These are phyloP conservation scores for Nicotiana sylvestris DNA, from an alignment of 257 asterid genomes.

Conservation along the genomic window DNA sequence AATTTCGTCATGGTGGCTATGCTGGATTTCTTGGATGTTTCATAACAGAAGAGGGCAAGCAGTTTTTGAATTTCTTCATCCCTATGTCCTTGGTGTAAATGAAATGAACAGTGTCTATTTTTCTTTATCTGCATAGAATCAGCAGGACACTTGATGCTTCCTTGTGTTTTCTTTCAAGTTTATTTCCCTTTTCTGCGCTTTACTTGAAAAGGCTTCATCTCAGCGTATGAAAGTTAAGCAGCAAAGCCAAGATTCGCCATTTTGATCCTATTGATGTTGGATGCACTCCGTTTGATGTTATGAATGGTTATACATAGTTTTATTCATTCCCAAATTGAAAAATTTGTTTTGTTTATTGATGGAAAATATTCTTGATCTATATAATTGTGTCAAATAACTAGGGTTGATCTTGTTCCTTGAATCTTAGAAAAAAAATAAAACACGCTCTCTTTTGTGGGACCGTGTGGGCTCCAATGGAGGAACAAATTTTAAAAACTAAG, in stretches of 20 bases:
- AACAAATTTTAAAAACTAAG: too few relatives aligned
- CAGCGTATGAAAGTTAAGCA: too few relatives aligned
- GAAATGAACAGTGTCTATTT: background rate
- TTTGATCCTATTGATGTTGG: too few relatives aligned
- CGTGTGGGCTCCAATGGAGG: too few relatives aligned
- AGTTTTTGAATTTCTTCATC: background rate
- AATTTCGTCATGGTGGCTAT: background rate
- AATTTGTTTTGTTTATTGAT: background rate
- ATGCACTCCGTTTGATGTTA: too few relatives aligned
- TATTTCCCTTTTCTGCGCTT: too few relatives aligned
- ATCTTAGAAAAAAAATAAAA: too few relatives aligned
- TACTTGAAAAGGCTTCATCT: too few relatives aligned
- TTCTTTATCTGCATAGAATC: constrained; percentile 1
- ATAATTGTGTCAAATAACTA: too few relatives aligned
- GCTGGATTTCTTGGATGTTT: background rate
- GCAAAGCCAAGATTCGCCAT: too few relatives aligned
- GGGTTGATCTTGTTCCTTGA: background rate
- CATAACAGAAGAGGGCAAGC: background rate
- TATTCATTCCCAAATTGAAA: background rate
- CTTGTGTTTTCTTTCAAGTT: background rate
- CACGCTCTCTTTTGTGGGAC: too few relatives aligned
- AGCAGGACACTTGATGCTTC: background rate
- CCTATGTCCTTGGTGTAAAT: background rate
- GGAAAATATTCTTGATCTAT: background rate
- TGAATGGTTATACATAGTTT: background rate